Conservation (phyloP, 371 early-diverging fungal species). For the Mortierella sp. region DNA sequence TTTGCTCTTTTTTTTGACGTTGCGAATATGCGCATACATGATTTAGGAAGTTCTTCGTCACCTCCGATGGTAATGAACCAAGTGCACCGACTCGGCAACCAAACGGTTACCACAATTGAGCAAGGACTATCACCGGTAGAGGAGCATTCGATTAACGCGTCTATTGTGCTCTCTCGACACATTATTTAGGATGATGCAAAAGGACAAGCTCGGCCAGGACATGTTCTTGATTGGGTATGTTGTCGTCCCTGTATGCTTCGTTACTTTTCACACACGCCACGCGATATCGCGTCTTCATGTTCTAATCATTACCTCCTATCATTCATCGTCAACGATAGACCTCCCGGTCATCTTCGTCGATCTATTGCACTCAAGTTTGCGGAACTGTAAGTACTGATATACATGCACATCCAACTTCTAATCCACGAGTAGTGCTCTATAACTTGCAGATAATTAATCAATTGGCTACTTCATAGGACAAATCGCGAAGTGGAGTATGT, state of each 20-base stretch:
- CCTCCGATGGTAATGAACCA: slow-evolving; percentile 68
- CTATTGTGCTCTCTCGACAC: neutral
- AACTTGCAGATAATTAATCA: neutral
- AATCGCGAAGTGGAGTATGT: slow-evolving; percentile 84
- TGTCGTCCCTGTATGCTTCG: neutral
- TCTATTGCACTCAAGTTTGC: slow-evolving; percentile 82
- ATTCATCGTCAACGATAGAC: slow-evolving; percentile 37
- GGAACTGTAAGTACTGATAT: slow-evolving; percentile 69
- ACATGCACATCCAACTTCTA: neutral
- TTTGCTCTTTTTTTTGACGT: neutral
- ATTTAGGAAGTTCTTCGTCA: slow-evolving; percentile 80
- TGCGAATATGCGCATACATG: neutral
- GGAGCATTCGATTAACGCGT: neutral
- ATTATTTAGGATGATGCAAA: slow-evolving; percentile 75
- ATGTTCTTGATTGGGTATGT: slow-evolving; percentile 83
- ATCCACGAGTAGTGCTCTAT: neutral
- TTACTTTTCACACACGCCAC: neutral
- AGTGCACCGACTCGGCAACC: neutral
- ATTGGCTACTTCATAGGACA: slow-evolving; percentile 37
- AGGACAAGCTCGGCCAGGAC: slow-evolving; percentile 86
- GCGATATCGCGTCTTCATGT: neutral
- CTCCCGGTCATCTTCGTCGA: slow-evolving; percentile 83
- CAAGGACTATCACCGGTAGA: neutral
- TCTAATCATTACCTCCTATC: neutral
- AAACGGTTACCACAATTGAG: neutral